phyloP scores from a whole-genome alignment of 768 basidiomycete species.

The Tylopilus sp. region DNA sequence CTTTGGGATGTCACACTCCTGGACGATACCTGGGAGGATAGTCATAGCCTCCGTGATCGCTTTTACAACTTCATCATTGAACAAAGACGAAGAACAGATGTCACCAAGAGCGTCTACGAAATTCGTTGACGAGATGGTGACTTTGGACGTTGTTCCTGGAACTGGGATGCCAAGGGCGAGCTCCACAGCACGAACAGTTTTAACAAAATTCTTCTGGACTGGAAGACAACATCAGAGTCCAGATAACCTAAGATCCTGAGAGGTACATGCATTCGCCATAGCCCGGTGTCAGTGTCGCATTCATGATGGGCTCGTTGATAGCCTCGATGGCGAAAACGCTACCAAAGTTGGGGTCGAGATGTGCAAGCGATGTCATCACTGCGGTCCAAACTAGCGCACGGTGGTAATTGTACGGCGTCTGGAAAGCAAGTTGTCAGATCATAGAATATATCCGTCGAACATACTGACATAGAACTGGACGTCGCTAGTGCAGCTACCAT shows the following conservation, averaged over 20 bases:
- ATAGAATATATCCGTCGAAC: not conserved
- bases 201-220: slow-evolving; percentile 73
- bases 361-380: slow-evolving; percentile 71
- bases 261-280: slow-evolving; percentile 60
- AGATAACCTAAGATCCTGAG: not conserved
- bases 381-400: slow-evolving; percentile 80
- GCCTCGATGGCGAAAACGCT: slow-evolving; percentile 72
- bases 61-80: slow-evolving; percentile 29
- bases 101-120: slow-evolving; percentile 33
- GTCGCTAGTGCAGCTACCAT: slow-evolving; percentile 56
- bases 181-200: slow-evolving; percentile 65
- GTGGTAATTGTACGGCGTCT: slow-evolving; percentile 68
- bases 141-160: slow-evolving; percentile 5
- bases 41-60: slow-evolving; percentile 37
- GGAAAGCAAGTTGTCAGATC: slow-evolving; percentile 1
- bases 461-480: slow-evolving; percentile 69
- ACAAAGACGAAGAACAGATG: slow-evolving; percentile 13
- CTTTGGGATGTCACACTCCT: slow-evolving; percentile 16
- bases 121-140: slow-evolving; percentile 28
- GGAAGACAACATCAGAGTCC: slow-evolving; percentile 2
- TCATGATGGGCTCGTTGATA: slow-evolving; percentile 74
- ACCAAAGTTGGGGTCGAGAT: slow-evolving; percentile 62
- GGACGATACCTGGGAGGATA: slow-evolving; percentile 33
- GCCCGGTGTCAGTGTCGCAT: slow-evolving; percentile 62
- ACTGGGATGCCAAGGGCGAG: slow-evolving; percentile 52